Conservation (phyloP, 2,329 filamentous ascomycete species). For the Ophiocordyceps camponoti-rufipedis region DNA sequence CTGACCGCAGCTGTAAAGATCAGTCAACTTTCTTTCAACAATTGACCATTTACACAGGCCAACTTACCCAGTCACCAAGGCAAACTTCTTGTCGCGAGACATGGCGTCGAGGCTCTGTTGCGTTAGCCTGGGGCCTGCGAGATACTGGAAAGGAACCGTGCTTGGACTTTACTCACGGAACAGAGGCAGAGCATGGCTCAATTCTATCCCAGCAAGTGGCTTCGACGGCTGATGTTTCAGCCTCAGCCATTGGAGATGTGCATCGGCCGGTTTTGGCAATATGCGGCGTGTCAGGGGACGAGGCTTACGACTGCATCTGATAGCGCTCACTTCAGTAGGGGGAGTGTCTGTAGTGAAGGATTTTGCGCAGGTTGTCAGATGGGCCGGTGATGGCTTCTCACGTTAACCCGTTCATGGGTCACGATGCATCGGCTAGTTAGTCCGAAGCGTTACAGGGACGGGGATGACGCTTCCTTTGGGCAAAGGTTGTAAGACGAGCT, state of each 20-base stretch:
- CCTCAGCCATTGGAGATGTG: not conserved
- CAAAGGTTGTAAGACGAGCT: too few relatives aligned
- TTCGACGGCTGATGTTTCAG: not conserved
- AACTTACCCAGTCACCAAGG: not conserved
- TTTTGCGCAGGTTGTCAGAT: too few relatives aligned
- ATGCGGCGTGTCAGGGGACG: not conserved
- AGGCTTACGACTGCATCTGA: not conserved
- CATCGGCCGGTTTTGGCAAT: not conserved
- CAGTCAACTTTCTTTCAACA: not conserved
- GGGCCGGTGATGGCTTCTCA: too few relatives aligned
- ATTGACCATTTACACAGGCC: not conserved
- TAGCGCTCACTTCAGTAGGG: too few relatives aligned
- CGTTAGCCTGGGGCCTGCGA: not conserved
- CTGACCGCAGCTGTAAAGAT: not conserved
- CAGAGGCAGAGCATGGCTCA: not conserved
- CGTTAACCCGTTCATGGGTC: too few relatives aligned
- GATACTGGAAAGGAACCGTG: not conserved
- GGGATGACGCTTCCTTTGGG: too few relatives aligned
- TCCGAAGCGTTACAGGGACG: too few relatives aligned
- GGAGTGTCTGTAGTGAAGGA: too few relatives aligned
- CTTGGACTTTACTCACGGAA: not conserved
- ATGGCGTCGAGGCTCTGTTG: not conserved
- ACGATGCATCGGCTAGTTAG: too few relatives aligned
- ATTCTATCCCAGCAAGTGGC: not conserved
- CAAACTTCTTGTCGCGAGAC: not conserved